Conservation (phyloP, 495 filamentous ascomycete species). For the Diplogelasinospora grovesii region DNA sequence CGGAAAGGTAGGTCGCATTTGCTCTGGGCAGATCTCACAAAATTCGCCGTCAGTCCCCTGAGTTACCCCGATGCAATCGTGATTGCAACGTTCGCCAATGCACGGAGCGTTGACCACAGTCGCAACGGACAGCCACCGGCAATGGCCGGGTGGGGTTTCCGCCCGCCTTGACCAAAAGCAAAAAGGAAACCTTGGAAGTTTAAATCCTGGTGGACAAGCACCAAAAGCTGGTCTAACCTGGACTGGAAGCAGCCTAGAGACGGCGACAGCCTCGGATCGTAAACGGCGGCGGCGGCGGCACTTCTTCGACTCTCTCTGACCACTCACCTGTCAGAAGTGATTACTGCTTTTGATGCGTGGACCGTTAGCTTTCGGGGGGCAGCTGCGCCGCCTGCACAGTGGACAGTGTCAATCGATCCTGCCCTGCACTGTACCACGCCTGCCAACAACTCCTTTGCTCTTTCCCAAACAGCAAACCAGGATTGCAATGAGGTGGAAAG, state of each 20-base stretch:
- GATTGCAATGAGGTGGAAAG: too few relatives aligned
- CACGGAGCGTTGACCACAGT: conserved; percentile 20
- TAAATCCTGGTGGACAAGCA: conserved; percentile 16
- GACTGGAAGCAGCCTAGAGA: background rate
- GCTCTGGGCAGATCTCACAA: conserved; percentile 26
- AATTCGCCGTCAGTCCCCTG: conserved; percentile 24
- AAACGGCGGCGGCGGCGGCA: too few relatives aligned
- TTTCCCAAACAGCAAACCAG: too few relatives aligned
- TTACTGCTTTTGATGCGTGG: too few relatives aligned
- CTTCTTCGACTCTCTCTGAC: too few relatives aligned
- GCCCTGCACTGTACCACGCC: too few relatives aligned
- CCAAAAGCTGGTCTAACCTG: background rate
- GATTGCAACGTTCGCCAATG: conserved; percentile 30
- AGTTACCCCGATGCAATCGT: conserved; percentile 34
- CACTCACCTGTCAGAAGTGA: too few relatives aligned
- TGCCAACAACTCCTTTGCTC: too few relatives aligned
- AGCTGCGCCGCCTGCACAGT: too few relatives aligned
- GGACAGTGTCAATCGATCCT: too few relatives aligned
- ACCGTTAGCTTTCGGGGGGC: too few relatives aligned
- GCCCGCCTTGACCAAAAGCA: conserved; percentile 12
- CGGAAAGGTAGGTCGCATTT: conserved; percentile 16
- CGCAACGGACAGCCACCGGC: conserved; percentile 31
- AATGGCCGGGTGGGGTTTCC: conserved; percentile 18
- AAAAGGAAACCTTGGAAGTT: conserved; percentile 19
- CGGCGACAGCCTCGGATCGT: too few relatives aligned